Percentiles rank a stretch among this genome's conserved stretches.
Conservation (phyloP, 139 green algal species). For the Chlamydomonas eustigma region DNA sequence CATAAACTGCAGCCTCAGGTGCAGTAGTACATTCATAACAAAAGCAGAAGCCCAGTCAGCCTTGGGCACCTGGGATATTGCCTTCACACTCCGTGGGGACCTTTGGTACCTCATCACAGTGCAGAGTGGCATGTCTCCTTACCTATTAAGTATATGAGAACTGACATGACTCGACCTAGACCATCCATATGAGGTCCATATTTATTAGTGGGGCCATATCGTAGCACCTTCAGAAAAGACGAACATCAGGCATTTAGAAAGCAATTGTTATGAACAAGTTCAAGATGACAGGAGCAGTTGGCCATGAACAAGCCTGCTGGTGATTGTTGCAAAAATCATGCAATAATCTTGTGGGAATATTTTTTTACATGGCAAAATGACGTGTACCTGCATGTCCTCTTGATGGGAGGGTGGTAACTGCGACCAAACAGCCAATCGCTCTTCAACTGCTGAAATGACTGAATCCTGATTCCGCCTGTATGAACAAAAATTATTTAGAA, state of each 20-base stretch:
- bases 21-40: too few species aligned
- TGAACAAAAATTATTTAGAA: too few species aligned
- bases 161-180: slow-evolving; percentile 45
- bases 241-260: not conserved
- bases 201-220: slow-evolving; percentile 77
- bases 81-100: too few species aligned
- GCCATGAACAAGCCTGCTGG: not conserved
- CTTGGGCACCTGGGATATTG: too few species aligned
- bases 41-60: too few species aligned
- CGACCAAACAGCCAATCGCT: slow-evolving; percentile 70
- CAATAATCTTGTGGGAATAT: not conserved
- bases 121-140: too few species aligned
- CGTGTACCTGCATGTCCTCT: slow-evolving; percentile 70
- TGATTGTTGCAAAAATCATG: not conserved
- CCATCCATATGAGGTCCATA: slow-evolving; percentile 79
- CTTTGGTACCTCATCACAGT: too few species aligned
- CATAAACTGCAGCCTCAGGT: too few species aligned
- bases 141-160: slow-evolving; percentile 24
- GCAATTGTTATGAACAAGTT: too few species aligned
- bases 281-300: not conserved
- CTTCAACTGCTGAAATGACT: slow-evolving; percentile 57
- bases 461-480: slow-evolving; percentile 52
- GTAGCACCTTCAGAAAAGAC: slow-evolving; percentile 44
- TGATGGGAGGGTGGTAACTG: slow-evolving; percentile 63
- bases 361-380: too few species aligned